Conservation (phyloP, 1,284 basidiomycete species). For the Marasmius oreades region DNA sequence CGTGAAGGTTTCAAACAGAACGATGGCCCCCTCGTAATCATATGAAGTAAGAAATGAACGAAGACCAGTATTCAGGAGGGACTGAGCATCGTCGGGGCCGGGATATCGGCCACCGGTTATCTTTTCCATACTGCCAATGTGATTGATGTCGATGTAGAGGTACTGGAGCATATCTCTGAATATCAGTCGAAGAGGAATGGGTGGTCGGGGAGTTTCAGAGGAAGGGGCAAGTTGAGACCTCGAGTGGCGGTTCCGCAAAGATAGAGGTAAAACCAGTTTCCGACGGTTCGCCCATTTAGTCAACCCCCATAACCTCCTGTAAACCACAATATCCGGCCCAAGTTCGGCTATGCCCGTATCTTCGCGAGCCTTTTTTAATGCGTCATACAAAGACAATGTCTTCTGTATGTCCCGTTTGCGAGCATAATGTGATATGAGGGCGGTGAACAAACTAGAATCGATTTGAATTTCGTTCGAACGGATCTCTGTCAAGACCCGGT, state of each 20-base stretch:
- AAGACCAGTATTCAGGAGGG: background rate
- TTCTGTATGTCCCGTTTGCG: slow-evolving; percentile 27
- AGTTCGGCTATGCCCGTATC: background rate
- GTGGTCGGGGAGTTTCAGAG: background rate
- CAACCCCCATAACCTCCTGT: background rate
- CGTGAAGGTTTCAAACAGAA: background rate
- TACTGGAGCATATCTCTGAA: background rate
- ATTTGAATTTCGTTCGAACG: slow-evolving; percentile 31
- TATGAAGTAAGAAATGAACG: background rate
- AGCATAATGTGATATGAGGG: slow-evolving; percentile 39
- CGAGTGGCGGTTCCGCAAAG: background rate
- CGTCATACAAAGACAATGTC: slow-evolving; percentile 42
- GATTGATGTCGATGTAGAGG: background rate
- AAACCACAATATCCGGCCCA: background rate
- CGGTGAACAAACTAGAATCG: slow-evolving; percentile 41
- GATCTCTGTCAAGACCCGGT: slow-evolving; percentile 38
- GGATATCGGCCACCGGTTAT: too few species aligned
- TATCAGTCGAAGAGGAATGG: background rate
- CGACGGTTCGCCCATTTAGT: background rate
- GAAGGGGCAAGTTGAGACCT: background rate
- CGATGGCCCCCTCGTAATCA: background rate
- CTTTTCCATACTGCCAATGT: too few species aligned
- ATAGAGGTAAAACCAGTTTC: background rate
- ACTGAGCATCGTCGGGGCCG: background rate
- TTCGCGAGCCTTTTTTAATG: slow-evolving; percentile 21